Evolutionary conservation across 73 alveolate species (phyloP).

Genomic region (Breviolum minutum): DNA sequence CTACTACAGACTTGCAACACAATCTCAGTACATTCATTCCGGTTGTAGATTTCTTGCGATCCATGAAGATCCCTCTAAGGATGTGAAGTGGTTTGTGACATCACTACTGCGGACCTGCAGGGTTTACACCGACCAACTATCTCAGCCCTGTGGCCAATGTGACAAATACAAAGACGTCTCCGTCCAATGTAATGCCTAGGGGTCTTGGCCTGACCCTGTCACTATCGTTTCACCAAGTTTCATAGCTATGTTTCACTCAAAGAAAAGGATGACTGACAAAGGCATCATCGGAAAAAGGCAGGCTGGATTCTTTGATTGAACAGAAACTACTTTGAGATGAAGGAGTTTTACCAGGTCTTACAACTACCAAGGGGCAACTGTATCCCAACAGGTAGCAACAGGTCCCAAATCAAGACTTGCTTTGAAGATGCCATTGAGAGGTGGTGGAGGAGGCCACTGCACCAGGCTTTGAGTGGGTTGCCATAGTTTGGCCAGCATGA

Average conservation of each 20-base stretch:
- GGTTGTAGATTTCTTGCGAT: too few species aligned
- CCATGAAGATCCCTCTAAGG: neutral
- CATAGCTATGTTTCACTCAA: neutral
- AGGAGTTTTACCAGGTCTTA: too few species aligned
- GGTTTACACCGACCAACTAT: conserved; percentile 26
- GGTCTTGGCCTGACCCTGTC: neutral
- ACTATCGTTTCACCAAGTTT: neutral
- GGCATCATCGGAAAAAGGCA: too few species aligned
- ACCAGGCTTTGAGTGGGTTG: conserved; percentile 47
- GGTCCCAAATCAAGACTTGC: too few species aligned
- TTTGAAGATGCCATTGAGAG: neutral
- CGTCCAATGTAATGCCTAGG: neutral
- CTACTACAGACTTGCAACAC: too few species aligned
- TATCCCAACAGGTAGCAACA: too few species aligned
- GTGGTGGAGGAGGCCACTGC: conserved; percentile 75
- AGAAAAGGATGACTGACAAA: too few species aligned
- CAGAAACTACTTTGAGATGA: too few species aligned
- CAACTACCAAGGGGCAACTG: too few species aligned
- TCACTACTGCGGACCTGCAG: conserved; percentile 76
- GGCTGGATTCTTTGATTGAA: too few species aligned
- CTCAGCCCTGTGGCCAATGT: conserved; percentile 88
- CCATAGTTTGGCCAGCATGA: neutral
- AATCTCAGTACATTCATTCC: too few species aligned
- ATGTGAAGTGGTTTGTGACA: conserved; percentile 74
- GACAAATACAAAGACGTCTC: conserved; percentile 69